Evolutionary conservation across 2,329 filamentous ascomycete genomes (phyloP).

Genomic region (Pleomassaria siparia): DNA sequence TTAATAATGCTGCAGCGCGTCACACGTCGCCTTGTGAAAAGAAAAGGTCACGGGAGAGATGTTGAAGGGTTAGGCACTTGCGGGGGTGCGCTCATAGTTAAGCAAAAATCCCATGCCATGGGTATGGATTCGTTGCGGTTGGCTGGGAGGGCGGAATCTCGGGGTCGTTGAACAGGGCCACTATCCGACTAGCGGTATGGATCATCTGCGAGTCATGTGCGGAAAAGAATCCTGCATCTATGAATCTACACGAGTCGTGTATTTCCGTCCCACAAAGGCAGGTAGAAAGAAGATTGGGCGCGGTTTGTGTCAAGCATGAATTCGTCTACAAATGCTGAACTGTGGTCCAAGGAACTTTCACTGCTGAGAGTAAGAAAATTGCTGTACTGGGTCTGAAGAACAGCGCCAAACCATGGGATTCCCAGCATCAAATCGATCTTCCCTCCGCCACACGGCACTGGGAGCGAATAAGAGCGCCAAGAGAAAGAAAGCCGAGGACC

Average conservation of each 20-base stretch:
- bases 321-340: constrained; percentile 1
- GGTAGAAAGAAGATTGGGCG: neutral
- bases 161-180: constrained; percentile 1
- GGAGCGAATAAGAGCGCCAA: neutral
- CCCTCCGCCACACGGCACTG: neutral
- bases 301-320: neutral
- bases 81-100: neutral
- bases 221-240: neutral
- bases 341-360: neutral
- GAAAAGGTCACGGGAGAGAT: constrained; percentile 9
- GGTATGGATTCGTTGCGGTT: constrained; percentile 12
- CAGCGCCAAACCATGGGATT: constrained; percentile 8
- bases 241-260: neutral
- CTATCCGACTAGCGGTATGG: neutral
- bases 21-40: constrained; percentile 6
- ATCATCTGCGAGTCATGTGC: neutral
- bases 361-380: too few species aligned
- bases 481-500: neutral
- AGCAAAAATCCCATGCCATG: constrained; percentile 12
- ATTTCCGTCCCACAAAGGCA: neutral
- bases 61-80: constrained; percentile 3
- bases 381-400: neutral
- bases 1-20: constrained; percentile 2
- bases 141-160: constrained; percentile 5
- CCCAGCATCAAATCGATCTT: constrained; percentile 7